A percentile compares a stretch with the other conserved stretches of the same genome.
Evolutionary conservation across 805 yeast genomes (phyloP).

Genomic region (Debaryomyces hansenii): DNA sequence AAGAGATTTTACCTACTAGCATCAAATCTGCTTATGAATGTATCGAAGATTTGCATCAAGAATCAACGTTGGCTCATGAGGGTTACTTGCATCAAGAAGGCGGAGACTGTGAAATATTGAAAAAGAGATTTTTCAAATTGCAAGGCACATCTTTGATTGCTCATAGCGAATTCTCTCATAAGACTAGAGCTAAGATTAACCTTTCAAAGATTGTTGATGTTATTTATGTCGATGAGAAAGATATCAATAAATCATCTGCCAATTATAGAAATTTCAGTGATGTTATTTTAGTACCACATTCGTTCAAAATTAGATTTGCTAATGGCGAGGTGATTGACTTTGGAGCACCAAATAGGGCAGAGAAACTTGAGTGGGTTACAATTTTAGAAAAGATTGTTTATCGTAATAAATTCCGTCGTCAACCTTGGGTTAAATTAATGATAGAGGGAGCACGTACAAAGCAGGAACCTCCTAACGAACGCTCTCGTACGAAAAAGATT

Average conservation of each 20-base stretch:
- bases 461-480: not conserved
- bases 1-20: conserved; percentile 70
- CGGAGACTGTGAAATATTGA: conserved; percentile 78
- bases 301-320: conserved; percentile 71
- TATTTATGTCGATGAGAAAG: conserved; percentile 40
- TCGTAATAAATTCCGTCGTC: conserved; percentile 58
- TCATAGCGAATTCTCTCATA: conserved; percentile 66
- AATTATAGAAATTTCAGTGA: conserved; percentile 68
- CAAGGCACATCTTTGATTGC: conserved; percentile 73
- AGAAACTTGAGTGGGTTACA: conserved; percentile 65
- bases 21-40: conserved; percentile 48
- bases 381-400: conserved; percentile 56
- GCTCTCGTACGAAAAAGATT: not conserved
- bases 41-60: conserved; percentile 30
- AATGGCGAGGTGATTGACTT: conserved; percentile 83
- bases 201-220: conserved; percentile 63
- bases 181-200: conserved; percentile 75
- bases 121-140: conserved; percentile 73
- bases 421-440: conserved; percentile 58
- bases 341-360: conserved; percentile 71
- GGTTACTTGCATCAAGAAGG: conserved; percentile 88
- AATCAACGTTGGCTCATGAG: conserved; percentile 36
- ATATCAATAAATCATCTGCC: conserved; percentile 22
- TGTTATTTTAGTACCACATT: conserved; percentile 63
- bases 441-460: conserved; percentile 15